These are phyloP conservation scores for Betula pendula DNA, from an alignment of 306 rosid species.

Conservation along the genomic window DNA sequence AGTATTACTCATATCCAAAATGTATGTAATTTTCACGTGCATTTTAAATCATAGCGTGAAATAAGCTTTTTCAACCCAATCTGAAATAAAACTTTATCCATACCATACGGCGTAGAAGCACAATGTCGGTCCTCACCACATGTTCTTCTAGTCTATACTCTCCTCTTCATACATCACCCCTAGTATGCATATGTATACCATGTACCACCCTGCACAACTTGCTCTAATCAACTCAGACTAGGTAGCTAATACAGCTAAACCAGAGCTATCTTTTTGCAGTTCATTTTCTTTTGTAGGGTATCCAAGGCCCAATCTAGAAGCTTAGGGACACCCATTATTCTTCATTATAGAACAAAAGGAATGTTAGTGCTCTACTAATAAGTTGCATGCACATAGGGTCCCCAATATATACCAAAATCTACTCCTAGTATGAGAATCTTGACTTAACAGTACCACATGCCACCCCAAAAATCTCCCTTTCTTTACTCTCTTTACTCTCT, in stretches of 20 bases:
- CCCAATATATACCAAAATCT: conserved; percentile 24
- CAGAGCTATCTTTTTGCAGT: conserved; percentile 17
- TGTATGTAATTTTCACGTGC: too few relatives aligned
- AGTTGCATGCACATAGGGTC: conserved; percentile 29
- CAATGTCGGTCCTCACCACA: background rate
- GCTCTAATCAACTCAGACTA: background rate
- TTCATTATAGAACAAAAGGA: conserved; percentile 35
- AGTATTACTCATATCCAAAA: too few relatives aligned
- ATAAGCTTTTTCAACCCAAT: too few relatives aligned
- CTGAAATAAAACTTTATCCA: too few relatives aligned
- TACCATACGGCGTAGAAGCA: too few relatives aligned
- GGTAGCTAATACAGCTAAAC: conserved; percentile 14
- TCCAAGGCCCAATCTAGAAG: conserved; percentile 45
- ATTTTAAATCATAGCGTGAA: too few relatives aligned
- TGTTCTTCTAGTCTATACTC: background rate
- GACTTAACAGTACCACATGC: conserved; percentile 27
- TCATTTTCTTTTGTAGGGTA: conserved; percentile 35
- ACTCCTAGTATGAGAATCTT: conserved; percentile 40
- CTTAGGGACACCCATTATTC: conserved; percentile 40
- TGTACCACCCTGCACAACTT: background rate
- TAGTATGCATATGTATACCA: background rate
- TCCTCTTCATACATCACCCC: background rate
- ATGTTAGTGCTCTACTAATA: conserved; percentile 22
- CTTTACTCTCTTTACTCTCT: conserved; percentile 12
- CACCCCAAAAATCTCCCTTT: conserved; percentile 6